Percentiles rank a stretch among this genome's conserved stretches.
Conservation (phyloP, 371 early-diverging fungal species). For the Haplosporangium sp. region DNA sequence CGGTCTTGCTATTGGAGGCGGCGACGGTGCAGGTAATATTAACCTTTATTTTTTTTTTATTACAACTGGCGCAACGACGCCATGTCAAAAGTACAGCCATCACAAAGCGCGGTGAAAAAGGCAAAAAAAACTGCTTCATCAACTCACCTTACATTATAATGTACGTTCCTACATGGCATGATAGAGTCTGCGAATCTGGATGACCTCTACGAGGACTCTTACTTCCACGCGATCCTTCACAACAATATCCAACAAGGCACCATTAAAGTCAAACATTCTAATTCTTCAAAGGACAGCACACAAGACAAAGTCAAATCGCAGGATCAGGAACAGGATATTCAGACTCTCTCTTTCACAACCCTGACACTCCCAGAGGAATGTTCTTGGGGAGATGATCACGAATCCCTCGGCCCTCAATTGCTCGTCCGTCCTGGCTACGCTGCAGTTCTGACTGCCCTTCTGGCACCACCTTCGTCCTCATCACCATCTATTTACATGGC, state of each 20-base stretch:
- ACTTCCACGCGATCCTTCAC: slow-evolving; percentile 44
- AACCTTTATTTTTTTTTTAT: too few species aligned
- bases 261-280: slow-evolving; percentile 2
- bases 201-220: slow-evolving; percentile 51
- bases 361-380: slow-evolving; percentile 31
- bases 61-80: too few species aligned
- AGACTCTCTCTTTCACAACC: slow-evolving; percentile 13
- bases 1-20: slow-evolving; percentile 35
- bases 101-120: background rate
- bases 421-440: slow-evolving; percentile 40
- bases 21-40: slow-evolving; percentile 5
- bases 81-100: too few species aligned
- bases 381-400: slow-evolving; percentile 51
- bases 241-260: slow-evolving; percentile 24
- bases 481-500: slow-evolving; percentile 35
- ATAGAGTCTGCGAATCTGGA: slow-evolving; percentile 43
- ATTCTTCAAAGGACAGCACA: background rate
- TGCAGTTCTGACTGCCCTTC: slow-evolving; percentile 26
- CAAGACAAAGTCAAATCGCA: background rate
- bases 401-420: slow-evolving; percentile 19
- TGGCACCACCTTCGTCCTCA: background rate
- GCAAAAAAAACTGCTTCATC: background rate
- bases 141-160: background rate
- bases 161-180: background rate
- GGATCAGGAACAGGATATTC: background rate